Conservation (phyloP, 495 filamentous ascomycete species). For the Cercophora sp. region DNA sequence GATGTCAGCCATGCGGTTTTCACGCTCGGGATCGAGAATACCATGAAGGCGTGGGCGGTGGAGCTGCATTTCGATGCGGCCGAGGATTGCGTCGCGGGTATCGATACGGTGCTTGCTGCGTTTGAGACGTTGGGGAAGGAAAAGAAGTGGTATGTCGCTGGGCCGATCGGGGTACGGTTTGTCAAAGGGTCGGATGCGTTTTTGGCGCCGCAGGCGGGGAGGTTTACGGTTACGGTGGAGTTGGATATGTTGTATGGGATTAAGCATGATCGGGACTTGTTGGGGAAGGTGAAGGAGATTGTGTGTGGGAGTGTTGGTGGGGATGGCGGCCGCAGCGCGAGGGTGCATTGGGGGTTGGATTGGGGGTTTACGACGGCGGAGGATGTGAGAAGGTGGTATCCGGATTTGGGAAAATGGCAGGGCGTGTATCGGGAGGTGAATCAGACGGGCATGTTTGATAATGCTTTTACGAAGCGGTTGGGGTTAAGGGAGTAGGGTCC, state of each 20-base stretch:
- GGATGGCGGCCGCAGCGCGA: background rate
- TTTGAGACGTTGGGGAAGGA: background rate
- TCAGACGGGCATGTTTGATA: slow-evolving; percentile 16
- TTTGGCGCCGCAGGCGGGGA: slow-evolving; percentile 11
- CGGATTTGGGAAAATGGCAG: slow-evolving; percentile 7
- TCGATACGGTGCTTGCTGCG: slow-evolving; percentile 3
- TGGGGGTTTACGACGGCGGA: slow-evolving; percentile 1
- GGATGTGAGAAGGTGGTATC: slow-evolving; percentile 12
- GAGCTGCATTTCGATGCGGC: slow-evolving; percentile 15
- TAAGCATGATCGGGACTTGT: background rate
- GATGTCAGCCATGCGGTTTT: slow-evolving; percentile 13
- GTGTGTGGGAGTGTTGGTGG: background rate
- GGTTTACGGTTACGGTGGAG: slow-evolving; percentile 12
- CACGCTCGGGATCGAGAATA: slow-evolving; percentile 2
- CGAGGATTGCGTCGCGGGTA: background rate
- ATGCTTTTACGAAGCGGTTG: slow-evolving; percentile 8
- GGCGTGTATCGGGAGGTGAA: slow-evolving; percentile 9
- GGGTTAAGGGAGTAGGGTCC: too few relatives aligned
- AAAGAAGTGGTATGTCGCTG: slow-evolving; percentile 9
- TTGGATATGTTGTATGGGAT: slow-evolving; percentile 9
- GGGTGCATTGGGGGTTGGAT: slow-evolving; percentile 17
- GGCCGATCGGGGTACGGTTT: slow-evolving; percentile 12
- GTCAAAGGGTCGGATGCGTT: slow-evolving; percentile 9
- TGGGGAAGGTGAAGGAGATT: slow-evolving; percentile 3
- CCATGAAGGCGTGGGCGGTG: slow-evolving; percentile 8